Base-by-base conservation (phyloP, 257 asterid genomes). In the Ilex aquifolium region DNA sequence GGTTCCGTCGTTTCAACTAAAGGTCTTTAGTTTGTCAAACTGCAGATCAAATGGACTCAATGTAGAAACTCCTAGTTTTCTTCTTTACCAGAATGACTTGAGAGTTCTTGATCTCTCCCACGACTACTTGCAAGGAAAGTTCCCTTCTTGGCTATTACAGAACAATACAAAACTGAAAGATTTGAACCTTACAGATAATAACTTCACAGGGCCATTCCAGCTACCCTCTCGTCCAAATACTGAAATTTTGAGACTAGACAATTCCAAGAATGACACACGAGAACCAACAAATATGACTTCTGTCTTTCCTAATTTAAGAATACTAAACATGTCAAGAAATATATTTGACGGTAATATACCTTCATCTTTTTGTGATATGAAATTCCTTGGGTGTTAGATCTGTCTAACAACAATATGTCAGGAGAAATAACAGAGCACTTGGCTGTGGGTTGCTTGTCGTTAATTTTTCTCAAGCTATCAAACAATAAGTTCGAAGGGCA, bases 61-160 rank as follows among this genome's bases (percentile, higher is more conserved):
- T 31, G 12, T 14, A 32, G 57, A 48, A 14, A 2, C 44, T 1
- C 58, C 70, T 44, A 27, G 13, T 48, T 31, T 57, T 31, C 57
- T 57, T 16, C 27, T 0, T 10, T 56, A 65, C 17, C 64, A 57
- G 16, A n/a, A 17, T 17, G 55, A 65, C 48, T n/a, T 65, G 70
- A 65, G 70, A 59, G 13, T 65, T 32, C 63, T 65, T n/a, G 2
- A 2, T 31, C 53, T 65, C 5, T 0, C 4, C 0, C 4, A 15
- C 14, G 56, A 57, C 32, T 31, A 57, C 39, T 15, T 65, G 46
- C 10, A 0, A 65, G 70, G 56, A 10, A 65, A 30, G 1, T 65
- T 48, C 31, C 57, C 32, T 30, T 56, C 62, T 6, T 52, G 60
- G 67, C 32, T 63, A 51, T 57, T 65, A 46, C 14, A 7, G 52